Base-by-base conservation (phyloP, 78 protist species). In the Dictyostelium capitatum region DNA sequence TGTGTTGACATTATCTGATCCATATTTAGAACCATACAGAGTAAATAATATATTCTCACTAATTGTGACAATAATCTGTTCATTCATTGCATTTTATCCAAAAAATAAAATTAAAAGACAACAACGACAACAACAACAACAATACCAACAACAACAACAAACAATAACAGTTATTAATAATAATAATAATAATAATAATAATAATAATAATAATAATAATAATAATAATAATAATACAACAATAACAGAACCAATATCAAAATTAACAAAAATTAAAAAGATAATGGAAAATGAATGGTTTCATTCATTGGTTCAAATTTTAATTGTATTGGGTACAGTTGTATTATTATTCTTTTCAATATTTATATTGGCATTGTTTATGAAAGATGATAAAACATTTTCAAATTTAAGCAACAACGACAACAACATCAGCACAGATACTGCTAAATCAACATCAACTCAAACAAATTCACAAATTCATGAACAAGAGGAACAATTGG, bases 11-110 rank as follows among this genome's bases (percentile, higher is more conserved):
- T 30, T 43, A 37, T 25, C 14, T 9, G 83, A 72, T 10, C 83
- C 92, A 17, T 85, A 25, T 46, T 53, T 85, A 17, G 54, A 62
- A 32, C 92, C 92, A 43, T 75, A 57, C 43, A 19, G 51, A 23
- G 78, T 57, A 25, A 75, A 41, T 32, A 41, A 41, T 6, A 19
- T 47, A n/a, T 41, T 47, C 48, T 85, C 70, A 47, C 6, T 85
- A 15, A 8, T 75, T 11, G 19, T 23, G 11, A 20, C 48, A 6
- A 1, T 85, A 20, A 19, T 85, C 8, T 72, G 50, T 28, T 19
- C 23, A 2, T 56, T 72, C 8, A 46, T 73, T 11, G 79, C 79
- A 73, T 73, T 73, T 47, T 73, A 73, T 73, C 79, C 79, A 73
- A 73, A 46, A 46, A 46, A 73, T 73, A 46, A n/a, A 73, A 14